These are phyloP conservation scores for Calocybe indica DNA, from an alignment of 768 basidiomycete species.

Conservation along the genomic window DNA sequence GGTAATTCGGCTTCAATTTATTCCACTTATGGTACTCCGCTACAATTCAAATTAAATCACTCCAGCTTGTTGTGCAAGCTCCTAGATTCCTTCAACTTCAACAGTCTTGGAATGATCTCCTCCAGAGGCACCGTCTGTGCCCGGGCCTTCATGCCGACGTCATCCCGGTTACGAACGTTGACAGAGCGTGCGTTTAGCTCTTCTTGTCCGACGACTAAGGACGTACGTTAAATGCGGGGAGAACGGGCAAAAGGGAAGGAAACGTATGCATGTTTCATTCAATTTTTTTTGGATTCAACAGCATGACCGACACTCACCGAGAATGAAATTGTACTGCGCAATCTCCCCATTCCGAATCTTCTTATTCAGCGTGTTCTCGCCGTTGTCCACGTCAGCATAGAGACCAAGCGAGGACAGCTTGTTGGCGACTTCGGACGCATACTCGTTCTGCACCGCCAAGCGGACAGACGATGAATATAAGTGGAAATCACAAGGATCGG, in stretches of 20 bases:
- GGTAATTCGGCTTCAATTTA: no score
- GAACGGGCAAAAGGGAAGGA: no score
- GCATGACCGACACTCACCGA: conserved; percentile 51
- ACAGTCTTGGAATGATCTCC: conserved; percentile 61
- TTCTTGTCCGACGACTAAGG: conserved; percentile 87
- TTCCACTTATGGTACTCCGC: no score
- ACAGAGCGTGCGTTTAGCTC: conserved; percentile 84
- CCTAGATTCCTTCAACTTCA: conserved; percentile 57
- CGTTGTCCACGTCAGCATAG: conserved; percentile 89
- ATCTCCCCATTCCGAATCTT: conserved; percentile 97
- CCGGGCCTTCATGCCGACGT: conserved; percentile 79
- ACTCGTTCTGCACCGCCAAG: conserved; percentile 61
- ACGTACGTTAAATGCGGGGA: not conserved
- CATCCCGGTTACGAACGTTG: conserved; percentile 94
- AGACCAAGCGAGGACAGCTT: conserved; percentile 65
- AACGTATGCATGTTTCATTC: no score
- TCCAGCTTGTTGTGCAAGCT: conserved; percentile 37
- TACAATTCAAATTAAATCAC: conserved; percentile 9
- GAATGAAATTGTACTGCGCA: conserved; percentile 96
- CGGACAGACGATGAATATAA: conserved; percentile 4
- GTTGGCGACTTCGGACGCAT: conserved; percentile 76
- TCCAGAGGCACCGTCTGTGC: conserved; percentile 72
- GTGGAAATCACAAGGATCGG: not conserved
- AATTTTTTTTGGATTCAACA: no score
- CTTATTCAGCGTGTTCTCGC: conserved; percentile 89